A percentile compares a stretch with the other conserved stretches of the same genome.
Evolutionary conservation across 106 monocot genomes (phyloP).

Genomic region (Chionographis japonica): DNA sequence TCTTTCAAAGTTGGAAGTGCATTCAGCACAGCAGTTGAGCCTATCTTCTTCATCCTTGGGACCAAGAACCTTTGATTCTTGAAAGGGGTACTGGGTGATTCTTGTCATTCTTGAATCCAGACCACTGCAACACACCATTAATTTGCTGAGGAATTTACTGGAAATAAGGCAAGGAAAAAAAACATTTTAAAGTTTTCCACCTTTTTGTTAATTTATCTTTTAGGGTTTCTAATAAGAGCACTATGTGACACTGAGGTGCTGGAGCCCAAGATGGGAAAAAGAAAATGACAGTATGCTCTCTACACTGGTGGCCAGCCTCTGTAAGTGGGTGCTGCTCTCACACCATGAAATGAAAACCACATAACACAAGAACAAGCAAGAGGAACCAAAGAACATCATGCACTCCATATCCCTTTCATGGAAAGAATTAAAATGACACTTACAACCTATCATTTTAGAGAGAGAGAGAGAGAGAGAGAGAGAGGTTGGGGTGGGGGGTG

Average conservation of each 20-base stretch:
- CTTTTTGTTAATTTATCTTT: too few species aligned
- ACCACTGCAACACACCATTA: conserved; percentile 24
- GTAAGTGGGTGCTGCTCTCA: too few species aligned
- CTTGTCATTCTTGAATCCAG: conserved; percentile 36
- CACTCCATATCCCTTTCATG: background rate
- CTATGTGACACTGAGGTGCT: too few species aligned
- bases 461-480: background rate
- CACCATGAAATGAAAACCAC: background rate
- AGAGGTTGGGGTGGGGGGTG: background rate
- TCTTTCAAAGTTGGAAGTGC: conserved; percentile 61
- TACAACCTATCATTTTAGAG: background rate
- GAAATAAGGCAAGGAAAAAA: too few species aligned
- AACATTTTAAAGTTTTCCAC: too few species aligned
- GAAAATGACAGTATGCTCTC: background rate
- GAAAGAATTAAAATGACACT: conserved; percentile 5
- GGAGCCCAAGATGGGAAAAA: background rate
- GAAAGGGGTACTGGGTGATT: conserved; percentile 28
- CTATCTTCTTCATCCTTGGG: conserved; percentile 46
- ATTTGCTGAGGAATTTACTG: too few species aligned
- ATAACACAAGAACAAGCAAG: background rate
- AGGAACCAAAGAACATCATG: background rate
- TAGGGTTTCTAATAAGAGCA: too few species aligned
- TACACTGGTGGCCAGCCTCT: too few species aligned
- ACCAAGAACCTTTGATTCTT: conserved; percentile 27
- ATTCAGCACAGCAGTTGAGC: conserved; percentile 64